phyloP scores from a whole-genome alignment of 1,284 basidiomycete genomes.

The Microbotryum saponariae region DNA sequence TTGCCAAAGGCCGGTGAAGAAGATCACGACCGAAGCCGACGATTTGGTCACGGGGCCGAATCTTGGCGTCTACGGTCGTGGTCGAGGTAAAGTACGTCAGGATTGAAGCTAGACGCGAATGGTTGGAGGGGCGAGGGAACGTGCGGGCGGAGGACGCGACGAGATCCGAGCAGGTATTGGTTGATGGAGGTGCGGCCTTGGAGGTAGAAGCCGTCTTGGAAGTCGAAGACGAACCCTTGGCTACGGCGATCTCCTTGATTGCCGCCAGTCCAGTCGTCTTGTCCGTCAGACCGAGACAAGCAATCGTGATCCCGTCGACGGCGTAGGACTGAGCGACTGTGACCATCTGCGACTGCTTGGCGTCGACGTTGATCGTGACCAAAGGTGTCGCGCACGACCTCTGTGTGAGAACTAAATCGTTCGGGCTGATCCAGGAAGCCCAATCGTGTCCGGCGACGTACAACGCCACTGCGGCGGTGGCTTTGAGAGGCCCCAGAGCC shows the following conservation, averaged over 20 bases:
- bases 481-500: not conserved
- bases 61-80: not conserved
- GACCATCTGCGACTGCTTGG: not conserved
- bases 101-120: not conserved
- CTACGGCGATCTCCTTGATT: constrained; percentile 5
- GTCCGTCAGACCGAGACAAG: constrained; percentile 30
- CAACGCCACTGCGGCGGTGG: constrained; percentile 1
- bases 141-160: constrained; percentile 2
- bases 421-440: constrained; percentile 1
- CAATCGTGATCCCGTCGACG: constrained; percentile 8
- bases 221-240: not conserved
- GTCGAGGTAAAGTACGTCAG: not conserved
- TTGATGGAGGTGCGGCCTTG: not conserved
- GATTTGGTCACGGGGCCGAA: constrained; percentile 4
- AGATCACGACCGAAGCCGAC: constrained; percentile 4
- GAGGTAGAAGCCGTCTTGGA: not conserved
- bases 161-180: not conserved
- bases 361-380: not conserved
- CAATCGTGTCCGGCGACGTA: not conserved
- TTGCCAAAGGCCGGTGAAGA: constrained; percentile 7
- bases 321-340: constrained; percentile 3
- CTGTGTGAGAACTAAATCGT: not conserved
- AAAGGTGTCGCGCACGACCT: not conserved
- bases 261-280: constrained; percentile 31
- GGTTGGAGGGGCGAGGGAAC: constrained; percentile 12